phyloP scores from a whole-genome alignment of 208 protist species.

The Leishmania arabica region DNA sequence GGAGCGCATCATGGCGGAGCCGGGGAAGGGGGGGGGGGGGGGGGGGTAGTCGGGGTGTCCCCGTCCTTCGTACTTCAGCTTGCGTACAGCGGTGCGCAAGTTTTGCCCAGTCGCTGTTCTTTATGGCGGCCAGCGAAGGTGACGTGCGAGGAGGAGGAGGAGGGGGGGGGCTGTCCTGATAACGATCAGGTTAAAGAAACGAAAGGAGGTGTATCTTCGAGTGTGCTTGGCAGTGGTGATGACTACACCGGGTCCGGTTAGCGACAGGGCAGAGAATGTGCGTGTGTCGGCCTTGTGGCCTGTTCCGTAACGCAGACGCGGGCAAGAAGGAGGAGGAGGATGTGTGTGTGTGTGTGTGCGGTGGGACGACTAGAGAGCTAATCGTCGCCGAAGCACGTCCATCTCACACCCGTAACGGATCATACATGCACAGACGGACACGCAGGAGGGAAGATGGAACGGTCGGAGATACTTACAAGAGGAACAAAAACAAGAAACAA shows the following conservation, averaged over 20 bases:
- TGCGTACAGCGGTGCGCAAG: background rate
- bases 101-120: background rate
- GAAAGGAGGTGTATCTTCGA: background rate
- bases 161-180: background rate
- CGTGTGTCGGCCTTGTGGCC: no score
- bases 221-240: background rate
- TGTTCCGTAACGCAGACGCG: no score
- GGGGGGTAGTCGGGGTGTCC: background rate
- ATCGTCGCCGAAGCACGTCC: background rate
- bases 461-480: background rate
- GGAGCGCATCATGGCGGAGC: slow-evolving; percentile 10
- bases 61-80: background rate
- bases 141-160: background rate
- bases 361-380: background rate
- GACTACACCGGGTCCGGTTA: background rate
- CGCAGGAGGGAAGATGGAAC: background rate
- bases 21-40: background rate
- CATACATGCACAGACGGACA: background rate
- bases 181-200: background rate
- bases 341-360: no score
- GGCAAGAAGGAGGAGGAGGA: background rate
- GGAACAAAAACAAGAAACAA: background rate
- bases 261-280: background rate
- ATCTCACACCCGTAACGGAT: background rate
- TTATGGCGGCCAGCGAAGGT: background rate